Percentiles rank a stretch among this genome's conserved stretches.
Evolutionary conservation across 306 rosid genomes (phyloP).

Genomic region (Trichosanthes truncata): DNA sequence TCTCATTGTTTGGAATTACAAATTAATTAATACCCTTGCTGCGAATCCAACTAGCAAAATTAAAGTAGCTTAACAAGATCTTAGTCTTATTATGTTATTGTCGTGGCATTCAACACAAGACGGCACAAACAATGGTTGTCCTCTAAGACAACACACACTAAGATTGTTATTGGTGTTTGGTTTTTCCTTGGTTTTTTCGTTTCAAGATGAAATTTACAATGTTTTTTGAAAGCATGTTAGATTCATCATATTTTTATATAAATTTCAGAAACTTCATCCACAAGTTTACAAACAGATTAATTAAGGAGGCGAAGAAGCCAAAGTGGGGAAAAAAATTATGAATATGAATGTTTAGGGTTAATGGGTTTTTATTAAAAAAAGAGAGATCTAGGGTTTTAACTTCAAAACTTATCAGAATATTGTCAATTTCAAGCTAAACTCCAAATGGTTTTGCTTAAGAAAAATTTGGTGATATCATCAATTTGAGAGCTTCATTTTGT

Average conservation of each 20-base stretch:
- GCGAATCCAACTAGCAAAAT: slow-evolving; percentile 1
- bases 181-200: slow-evolving; percentile 2
- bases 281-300: not conserved
- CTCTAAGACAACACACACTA: not conserved
- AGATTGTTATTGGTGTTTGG: not conserved
- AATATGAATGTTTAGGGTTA: not conserved
- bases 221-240: not conserved
- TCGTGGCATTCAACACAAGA: not conserved
- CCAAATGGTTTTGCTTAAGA: not conserved
- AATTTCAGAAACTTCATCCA: not conserved
- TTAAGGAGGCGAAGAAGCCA: not conserved
- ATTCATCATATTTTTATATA: not conserved
- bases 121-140: slow-evolving; percentile 5
- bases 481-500: slow-evolving; percentile 58
- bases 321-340: not conserved
- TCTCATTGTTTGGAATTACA: not conserved
- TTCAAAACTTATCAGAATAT: not conserved
- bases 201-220: not conserved
- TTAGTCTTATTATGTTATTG: not conserved
- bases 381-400: not conserved
- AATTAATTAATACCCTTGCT: not conserved
- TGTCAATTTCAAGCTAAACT: slow-evolving; percentile 1
- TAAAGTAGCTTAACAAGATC: slow-evolving; percentile 1
- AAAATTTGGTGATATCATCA: slow-evolving; percentile 52
- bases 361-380: not conserved